Evolutionary conservation across 2,329 filamentous ascomycete genomes (phyloP), one percentile per base, ranked within the genome.

Genomic region (Aspergillus pseudonomiae): DNA sequence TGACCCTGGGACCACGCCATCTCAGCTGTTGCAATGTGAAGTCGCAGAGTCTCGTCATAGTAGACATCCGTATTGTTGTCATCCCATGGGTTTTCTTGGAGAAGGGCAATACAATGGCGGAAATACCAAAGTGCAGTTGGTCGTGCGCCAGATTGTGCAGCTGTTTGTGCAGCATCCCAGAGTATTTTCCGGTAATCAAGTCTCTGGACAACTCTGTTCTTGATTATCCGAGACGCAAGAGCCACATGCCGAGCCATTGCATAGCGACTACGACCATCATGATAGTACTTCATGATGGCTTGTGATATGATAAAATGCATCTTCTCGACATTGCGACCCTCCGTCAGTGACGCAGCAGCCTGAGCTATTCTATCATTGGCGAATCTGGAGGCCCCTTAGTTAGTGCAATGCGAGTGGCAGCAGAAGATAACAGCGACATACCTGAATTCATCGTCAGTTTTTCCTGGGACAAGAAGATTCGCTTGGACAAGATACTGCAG

Each of bases 291-390:
- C 75, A 94, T 87, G 68, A 97, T 86, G 0, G 90, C 90, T 73
- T 92, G 89, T 0, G 92, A 91, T 70, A 97, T 92, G 53, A 93
- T 88, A 70, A 94, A 97, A 77, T 97, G 93, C 94, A 97, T 97
- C 70, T 91, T 91, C 24, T 86, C 82, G 26, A 86, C 81, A 61
- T 91, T 88, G 57, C 80, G 81, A 71, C 87, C 88, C 73, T 94
- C 89, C 65, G 86, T 87, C 58, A 97, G 81, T 6, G 86, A 85
- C 16, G 86, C 83, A 6, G 92, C 89, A 19, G 92, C 92, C 73
- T 91, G 88, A 57, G 93, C 85, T 71, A 96, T 96, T 59, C 94
- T 88, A 76, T 97, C 94, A 75, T 97, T 94, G 39, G 90, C 89
- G 75, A 97, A 97, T 39, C 89, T 88, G 65, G 10, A 48, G 24